Percentiles rank a stretch among this genome's conserved stretches.
Conservation (phyloP, 768 basidiomycete genomes). For the Boletus reticuloceps region DNA sequence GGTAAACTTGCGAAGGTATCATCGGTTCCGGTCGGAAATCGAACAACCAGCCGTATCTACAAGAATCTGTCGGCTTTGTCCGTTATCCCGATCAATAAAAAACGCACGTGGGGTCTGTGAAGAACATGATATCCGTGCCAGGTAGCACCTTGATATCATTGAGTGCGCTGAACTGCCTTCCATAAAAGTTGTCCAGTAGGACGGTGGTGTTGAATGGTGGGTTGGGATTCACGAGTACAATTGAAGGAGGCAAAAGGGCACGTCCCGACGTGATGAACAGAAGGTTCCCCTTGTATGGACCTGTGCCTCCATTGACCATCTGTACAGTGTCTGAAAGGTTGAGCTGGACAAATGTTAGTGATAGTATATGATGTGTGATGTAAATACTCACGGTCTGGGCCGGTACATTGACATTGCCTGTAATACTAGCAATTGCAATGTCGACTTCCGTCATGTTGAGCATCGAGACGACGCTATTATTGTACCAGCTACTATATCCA, state of each 20-base stretch:
- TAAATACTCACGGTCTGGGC: conserved; percentile 36
- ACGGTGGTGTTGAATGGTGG: conserved; percentile 64
- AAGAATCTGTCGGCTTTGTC: background rate
- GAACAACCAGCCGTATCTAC: conserved; percentile 62
- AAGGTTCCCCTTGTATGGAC: conserved; percentile 55
- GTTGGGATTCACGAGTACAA: conserved; percentile 62
- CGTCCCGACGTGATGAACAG: conserved; percentile 66
- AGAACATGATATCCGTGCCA: conserved; percentile 61
- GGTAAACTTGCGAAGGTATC: conserved; percentile 30
- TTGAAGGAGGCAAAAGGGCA: conserved; percentile 56
- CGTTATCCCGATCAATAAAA: background rate
- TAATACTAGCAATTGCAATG: conserved; percentile 36
- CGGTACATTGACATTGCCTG: conserved; percentile 45
- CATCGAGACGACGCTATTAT: conserved; percentile 62
- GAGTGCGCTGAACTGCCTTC: conserved; percentile 78
- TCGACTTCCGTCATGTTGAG: conserved; percentile 60
- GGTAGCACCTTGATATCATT: conserved; percentile 79
- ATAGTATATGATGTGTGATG: background rate
- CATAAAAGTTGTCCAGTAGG: conserved; percentile 75
- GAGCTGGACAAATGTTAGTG: conserved; percentile 40
- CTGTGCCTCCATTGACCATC: conserved; percentile 72
- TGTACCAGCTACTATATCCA: conserved; percentile 59
- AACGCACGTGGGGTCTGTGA: conserved; percentile 68
- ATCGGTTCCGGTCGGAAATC: conserved; percentile 65
- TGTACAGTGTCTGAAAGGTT: conserved; percentile 56